Evolutionary conservation across 768 basidiomycete genomes (phyloP), one percentile per base, ranked within the genome.

Genomic region (Tylopilus sp.): DNA sequence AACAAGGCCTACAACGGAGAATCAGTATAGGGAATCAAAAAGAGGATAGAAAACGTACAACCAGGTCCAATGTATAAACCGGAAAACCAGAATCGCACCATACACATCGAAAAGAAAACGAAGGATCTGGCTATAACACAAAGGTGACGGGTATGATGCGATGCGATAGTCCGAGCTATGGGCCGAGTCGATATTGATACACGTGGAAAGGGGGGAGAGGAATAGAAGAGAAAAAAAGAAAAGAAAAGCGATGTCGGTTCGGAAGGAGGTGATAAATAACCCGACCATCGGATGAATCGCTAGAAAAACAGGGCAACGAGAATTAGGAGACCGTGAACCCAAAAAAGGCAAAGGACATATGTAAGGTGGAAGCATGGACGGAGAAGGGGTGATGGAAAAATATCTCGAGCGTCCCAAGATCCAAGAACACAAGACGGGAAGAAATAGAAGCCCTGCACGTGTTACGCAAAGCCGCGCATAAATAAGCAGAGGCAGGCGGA

Each of bases 381-480:
- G 30, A 43, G 36, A 25, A 21, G 47, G 19, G 40, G 56, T 53
- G 59, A 58, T 45, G 26, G 34, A 48, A 40, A 61, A 63, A 69
- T 63, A 65, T 59, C 55, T 59, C 59, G 48, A 53, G 26, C 57
- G 68, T 71, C 69, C 69, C 72, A 69, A 63, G 67, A 77, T 71
- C 69, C 76, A 74, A 75, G 67, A 75, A 71, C 69, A 75, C 70
- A 71, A 55, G 52, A 54, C 53, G 54, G 16, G 56, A 49, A 60
- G 52, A 68, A 64, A 72, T 67, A 63, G 52, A 62, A 63, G 47
- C 56, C 60, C 57, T 57, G 55, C 49, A 57, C 53, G 52, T 52
- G 48, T 54, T 52, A 57, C 58, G 58, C 59, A 56, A 57, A 57
- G 63, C 49, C 52, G 57, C 59, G 60, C 58, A 67, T 66, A 68